These are phyloP conservation scores for Colletotrichum sp. DNA, from an alignment of 2,329 filamentous ascomycete species.

Conservation along the genomic window DNA sequence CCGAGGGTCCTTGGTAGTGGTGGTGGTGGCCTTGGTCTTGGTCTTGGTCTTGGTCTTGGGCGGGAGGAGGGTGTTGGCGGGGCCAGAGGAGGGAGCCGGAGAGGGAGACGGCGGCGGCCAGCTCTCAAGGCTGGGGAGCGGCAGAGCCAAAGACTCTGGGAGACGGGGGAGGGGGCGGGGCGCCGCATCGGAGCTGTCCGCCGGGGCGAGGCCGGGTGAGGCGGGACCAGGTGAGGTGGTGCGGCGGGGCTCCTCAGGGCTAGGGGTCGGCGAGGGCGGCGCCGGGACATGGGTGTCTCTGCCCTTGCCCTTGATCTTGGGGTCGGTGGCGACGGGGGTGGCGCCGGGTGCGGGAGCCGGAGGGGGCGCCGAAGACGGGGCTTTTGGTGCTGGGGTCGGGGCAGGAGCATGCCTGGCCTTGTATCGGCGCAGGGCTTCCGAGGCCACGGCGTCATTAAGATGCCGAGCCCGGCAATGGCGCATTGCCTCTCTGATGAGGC, in stretches of 20 bases:
- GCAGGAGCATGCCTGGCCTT: neutral
- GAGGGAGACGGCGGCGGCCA: neutral
- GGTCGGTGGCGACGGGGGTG: neutral
- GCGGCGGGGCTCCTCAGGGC: neutral
- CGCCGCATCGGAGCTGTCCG: neutral
- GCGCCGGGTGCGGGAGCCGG: neutral
- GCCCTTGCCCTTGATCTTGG: neutral
- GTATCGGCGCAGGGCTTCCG: neutral
- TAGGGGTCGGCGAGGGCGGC: neutral
- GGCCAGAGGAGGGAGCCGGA: neutral
- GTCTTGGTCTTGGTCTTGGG: neutral
- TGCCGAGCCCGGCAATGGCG: neutral
- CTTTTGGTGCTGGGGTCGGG: neutral
- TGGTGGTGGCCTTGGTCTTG: neutral
- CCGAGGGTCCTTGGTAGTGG: neutral
- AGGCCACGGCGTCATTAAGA: neutral
- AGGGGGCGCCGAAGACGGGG: neutral
- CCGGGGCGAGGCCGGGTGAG: neutral
- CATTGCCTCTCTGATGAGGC: neutral
- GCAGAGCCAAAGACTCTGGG: neutral
- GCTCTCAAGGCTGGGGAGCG: neutral
- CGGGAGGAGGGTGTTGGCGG: neutral
- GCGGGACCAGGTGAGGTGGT: neutral
- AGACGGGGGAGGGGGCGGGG: neutral
- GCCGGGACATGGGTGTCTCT: neutral